A percentile compares a stretch with the other conserved stretches of the same genome.
Conservation (phyloP, 169 alveolate species). For the Eimeria necatrix region DNA sequence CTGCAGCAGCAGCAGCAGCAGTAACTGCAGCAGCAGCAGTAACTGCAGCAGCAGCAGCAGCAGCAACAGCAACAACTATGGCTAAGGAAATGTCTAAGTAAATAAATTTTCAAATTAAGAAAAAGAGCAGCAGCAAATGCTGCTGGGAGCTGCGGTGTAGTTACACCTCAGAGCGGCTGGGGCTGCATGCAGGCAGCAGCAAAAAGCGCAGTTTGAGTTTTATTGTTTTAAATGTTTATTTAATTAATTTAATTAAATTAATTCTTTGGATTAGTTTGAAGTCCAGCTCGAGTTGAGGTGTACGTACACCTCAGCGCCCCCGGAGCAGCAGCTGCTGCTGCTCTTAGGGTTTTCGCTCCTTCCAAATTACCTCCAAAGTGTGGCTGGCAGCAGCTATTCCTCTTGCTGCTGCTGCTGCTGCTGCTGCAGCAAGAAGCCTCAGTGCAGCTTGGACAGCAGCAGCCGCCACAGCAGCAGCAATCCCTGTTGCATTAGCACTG, state of each 20-base stretch:
- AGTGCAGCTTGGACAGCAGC: background rate
- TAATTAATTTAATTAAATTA: background rate
- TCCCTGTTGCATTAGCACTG: background rate
- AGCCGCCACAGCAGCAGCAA: background rate
- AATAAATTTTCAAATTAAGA: too few species aligned
- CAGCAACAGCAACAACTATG: background rate
- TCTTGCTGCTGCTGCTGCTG: slow-evolving; percentile 20
- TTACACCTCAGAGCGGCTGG: background rate
- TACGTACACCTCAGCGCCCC: background rate
- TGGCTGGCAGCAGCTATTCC: background rate
- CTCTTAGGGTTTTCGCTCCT: background rate
- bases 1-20: too few species aligned
- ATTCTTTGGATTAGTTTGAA: background rate
- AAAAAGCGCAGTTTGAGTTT: background rate
- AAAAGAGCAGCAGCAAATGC: background rate
- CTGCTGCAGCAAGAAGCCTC: background rate
- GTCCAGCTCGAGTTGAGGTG: background rate
- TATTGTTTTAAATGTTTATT: background rate
- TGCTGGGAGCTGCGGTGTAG: background rate
- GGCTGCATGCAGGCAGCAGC: background rate
- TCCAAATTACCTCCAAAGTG: background rate
- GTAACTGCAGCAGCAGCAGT: too few species aligned
- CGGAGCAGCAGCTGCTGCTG: background rate
- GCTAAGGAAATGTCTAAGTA: background rate
- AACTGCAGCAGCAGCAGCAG: background rate